Conservation (phyloP, 768 basidiomycete species). For the Leccinum pellstonianum region DNA sequence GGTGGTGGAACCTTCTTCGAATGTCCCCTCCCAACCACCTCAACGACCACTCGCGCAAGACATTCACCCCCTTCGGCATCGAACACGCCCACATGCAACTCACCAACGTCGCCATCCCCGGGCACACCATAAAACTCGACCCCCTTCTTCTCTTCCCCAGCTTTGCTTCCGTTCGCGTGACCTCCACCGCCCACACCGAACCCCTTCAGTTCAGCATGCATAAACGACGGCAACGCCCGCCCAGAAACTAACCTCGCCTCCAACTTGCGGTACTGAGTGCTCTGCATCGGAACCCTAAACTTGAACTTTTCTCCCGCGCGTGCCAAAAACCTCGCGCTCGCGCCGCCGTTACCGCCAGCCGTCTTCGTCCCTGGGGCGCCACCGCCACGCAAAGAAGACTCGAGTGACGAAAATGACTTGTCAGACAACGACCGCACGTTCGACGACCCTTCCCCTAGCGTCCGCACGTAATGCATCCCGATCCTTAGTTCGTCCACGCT, state of each 20-base stretch:
- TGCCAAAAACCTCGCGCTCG: constrained; percentile 44
- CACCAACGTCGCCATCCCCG: constrained; percentile 48
- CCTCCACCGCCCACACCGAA: constrained; percentile 8
- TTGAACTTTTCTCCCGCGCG: constrained; percentile 59
- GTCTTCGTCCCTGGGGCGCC: constrained; percentile 26
- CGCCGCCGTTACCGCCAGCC: not conserved
- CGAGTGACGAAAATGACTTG: constrained; percentile 59
- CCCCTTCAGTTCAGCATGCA: constrained; percentile 50
- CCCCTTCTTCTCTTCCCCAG: constrained; percentile 41
- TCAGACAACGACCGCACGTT: constrained; percentile 35
- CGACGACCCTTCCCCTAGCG: constrained; percentile 55
- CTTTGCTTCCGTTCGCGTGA: constrained; percentile 16
- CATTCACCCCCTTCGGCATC: constrained; percentile 48
- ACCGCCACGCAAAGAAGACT: constrained; percentile 51
- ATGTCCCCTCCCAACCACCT: constrained; percentile 43
- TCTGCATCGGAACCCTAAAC: constrained; percentile 49
- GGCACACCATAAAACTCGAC: constrained; percentile 61
- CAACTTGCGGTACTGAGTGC: constrained; percentile 36
- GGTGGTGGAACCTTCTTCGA: constrained; percentile 23
- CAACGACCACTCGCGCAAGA: constrained; percentile 54
- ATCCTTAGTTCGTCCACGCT: constrained; percentile 66
- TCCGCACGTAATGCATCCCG: constrained; percentile 69
- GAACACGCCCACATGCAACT: constrained; percentile 55
- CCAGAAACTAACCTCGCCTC: constrained; percentile 53
- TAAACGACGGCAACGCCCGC: constrained; percentile 51